Evolutionary conservation across 768 basidiomycete species (phyloP), one percentile per base, ranked within the genome.

Genomic region (Tricholoma hemisulphureum): DNA sequence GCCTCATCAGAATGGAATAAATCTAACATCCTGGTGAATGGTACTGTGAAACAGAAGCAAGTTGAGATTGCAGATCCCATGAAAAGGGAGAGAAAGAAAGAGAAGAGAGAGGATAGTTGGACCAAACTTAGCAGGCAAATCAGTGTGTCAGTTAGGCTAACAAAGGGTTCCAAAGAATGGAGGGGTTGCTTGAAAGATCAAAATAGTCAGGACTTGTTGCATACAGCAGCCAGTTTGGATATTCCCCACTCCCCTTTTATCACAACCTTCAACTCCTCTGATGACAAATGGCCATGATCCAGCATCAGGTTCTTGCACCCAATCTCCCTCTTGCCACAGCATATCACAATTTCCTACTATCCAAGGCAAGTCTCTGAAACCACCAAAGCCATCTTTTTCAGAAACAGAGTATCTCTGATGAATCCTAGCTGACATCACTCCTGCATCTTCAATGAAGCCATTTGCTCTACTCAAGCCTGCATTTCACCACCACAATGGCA

Each of bases 381-480:
- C 77, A 0, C 83, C 83, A 0, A 87, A 85, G 68, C 78, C 81
- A 4, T 73, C 80, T 1, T 59, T 76, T 16, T 81, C 83, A 41
- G 86, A 93, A 63, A 70, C 79, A 3, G 85, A 81, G 51, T 92
- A 91, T 67, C 76, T 92, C 13, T 83, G 85, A 18, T 80, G 79
- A 55, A 82, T 91, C 31, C 77, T 91, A 9, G 86, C 89, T 0
- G 88, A 91, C 56, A 75, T 86, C 20, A 75, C 80, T 28, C 72
- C 77, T 13, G 72, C 79, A 0, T 62, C 71, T 9, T 72, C 62
- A 2, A 34, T 28, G n/a, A 77, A 75, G 41, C 80, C 84, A 1
- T 83, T 87, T 56, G 73, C 77, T 2, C 70, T 85, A 31, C 77
- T 85, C 60, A 78, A 79, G 60, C 75, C 75, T 34, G 34, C 61